Evolutionary conservation across 768 basidiomycete species (phyloP), one percentile per base, ranked within the genome.

Genomic region (Boletus patriciae): DNA sequence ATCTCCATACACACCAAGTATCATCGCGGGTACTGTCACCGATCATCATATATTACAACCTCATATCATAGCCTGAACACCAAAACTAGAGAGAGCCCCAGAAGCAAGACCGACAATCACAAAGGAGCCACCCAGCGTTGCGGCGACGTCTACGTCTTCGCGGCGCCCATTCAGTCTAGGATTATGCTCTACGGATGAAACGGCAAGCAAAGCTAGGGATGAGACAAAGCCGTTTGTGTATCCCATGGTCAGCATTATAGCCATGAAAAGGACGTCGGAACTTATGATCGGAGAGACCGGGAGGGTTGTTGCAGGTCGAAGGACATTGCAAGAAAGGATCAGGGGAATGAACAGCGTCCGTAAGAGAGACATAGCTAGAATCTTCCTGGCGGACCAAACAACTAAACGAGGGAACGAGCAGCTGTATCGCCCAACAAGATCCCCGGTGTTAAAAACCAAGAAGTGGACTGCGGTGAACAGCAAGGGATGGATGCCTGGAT

Each of bases 281-380:
- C 76, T 85, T 76, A 95, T 86, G 58, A 87, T 61, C 5, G 69
- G 62, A 46, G 62, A 43, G 10, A 74, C 62, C 9, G 69, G 65
- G 6, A 69, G 55, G 1, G 47, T 50, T 31, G 66, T 54, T 2
- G 73, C 61, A 31, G 77, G 75, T 43, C 78, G 81, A 60, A 86
- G 83, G 41, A 95, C 73, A 67, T 97, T 97, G 79, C 94, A 96
- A 73, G 88, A 77, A n/a, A 96, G 79, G 72, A 96, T 88, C 41
- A 94, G 65, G 31, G 92, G 92, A 46, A 97, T 83, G 74, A 96
- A 95, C 34, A 93, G 65, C 2, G 86, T 88, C 52, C 94, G 85
- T 4, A 83, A 70, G 41, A 89, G 68, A 16, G 92, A 87, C 25
- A 92, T 72, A 7, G 68, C 65, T 16, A 92, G 68, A 38, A 95